These are phyloP conservation scores for Picea glauca DNA, from an alignment of 75 land plant species.

Conservation along the genomic window DNA sequence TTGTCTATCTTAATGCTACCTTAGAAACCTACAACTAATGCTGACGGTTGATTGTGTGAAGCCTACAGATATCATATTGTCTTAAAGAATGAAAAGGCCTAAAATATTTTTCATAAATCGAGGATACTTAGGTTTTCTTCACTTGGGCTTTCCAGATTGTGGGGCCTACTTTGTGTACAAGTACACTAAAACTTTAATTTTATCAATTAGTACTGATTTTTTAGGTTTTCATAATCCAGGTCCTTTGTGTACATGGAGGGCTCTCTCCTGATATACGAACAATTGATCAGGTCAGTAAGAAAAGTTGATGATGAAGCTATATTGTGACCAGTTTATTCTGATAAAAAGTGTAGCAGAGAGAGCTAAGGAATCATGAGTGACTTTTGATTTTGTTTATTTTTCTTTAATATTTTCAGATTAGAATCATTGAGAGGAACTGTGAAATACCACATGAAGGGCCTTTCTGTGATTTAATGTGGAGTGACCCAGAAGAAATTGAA, in stretches of 20 bases:
- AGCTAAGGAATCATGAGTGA: not conserved
- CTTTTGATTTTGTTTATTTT: not conserved
- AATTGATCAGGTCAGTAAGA: constrained; percentile 81
- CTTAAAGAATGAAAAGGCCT: not conserved
- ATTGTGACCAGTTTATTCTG: not conserved
- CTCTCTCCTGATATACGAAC: constrained; percentile 97
- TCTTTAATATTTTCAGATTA: constrained; percentile 53
- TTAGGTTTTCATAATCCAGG: constrained; percentile 38
- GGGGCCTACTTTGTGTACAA: not conserved
- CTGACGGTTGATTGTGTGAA: not conserved
- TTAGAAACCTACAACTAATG: not conserved
- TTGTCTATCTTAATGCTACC: not conserved
- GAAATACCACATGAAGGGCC: constrained; percentile 99
- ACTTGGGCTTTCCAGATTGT: not conserved
- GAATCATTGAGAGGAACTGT: constrained; percentile 94
- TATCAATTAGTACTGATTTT: not conserved
- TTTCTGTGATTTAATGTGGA: constrained; percentile 99
- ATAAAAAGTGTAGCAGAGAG: no score
- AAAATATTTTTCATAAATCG: not conserved
- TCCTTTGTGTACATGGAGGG: constrained; percentile 98
- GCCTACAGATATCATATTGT: not conserved
- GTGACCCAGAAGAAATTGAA: constrained; percentile 99
- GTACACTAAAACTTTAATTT: not conserved
- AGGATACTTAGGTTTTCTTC: not conserved
- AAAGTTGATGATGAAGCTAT: not conserved